A percentile compares a stretch with the other conserved stretches of the same genome.
Conservation (phyloP, 225 moss, liverwort and hornwort genomes). For the Pseudoscleropodium purum region DNA sequence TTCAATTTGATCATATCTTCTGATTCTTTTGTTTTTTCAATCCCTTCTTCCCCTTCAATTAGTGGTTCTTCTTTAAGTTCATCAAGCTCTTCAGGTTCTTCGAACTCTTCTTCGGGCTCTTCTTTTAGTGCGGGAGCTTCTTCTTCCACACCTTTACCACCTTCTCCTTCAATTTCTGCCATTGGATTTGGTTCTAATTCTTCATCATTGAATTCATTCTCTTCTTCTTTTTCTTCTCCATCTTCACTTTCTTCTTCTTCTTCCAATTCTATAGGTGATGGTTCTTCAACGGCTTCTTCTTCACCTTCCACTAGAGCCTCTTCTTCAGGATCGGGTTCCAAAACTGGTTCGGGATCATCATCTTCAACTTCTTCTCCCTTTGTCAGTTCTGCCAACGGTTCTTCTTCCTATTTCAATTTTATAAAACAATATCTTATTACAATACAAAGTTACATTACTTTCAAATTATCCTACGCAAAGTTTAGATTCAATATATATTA, state of each 20-base stretch:
- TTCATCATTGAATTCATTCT: conserved; percentile 9
- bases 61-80: not conserved
- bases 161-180: conserved; percentile 8
- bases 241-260: not conserved
- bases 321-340: conserved; percentile 1
- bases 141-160: not conserved
- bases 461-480: not conserved
- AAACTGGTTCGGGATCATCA: conserved; percentile 28
- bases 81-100: not conserved
- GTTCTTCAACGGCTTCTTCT: not conserved
- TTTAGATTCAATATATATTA: too few species aligned
- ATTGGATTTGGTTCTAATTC: conserved; percentile 41
- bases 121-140: not conserved
- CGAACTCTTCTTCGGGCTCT: not conserved
- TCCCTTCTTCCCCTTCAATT: not conserved
- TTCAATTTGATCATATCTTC: conserved; percentile 34
- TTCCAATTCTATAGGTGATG: not conserved
- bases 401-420: not conserved
- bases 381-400: accelerated
- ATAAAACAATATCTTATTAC: not conserved
- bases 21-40: conserved; percentile 26
- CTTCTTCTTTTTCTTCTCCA: not conserved
- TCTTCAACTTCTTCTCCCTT: conserved; percentile 2
- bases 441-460: not conserved
- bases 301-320: not conserved